Base-by-base conservation (phyloP, 176 grass and related monocot species). In the Rhynchospora tenuis region DNA sequence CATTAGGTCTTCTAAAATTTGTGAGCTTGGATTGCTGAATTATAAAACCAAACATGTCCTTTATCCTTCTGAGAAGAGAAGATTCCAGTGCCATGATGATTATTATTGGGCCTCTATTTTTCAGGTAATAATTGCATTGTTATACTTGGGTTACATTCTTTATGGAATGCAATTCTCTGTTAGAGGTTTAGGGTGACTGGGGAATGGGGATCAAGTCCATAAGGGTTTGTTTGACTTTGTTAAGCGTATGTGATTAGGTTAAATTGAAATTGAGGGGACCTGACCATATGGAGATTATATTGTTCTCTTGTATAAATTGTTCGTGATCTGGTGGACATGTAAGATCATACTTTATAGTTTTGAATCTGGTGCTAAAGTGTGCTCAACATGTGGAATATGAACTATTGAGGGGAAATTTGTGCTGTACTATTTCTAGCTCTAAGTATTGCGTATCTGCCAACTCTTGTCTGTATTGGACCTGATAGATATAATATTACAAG, bases 91-190 rank as follows among this genome's bases (percentile, higher is more conserved):
- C 70, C 90, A 84, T 56, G 91, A 98, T 87, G 95, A 98, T 69
- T 98, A 98, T 86, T 98, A 98, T 72, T 98, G 95, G 95, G 89
- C 95, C 86, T 94, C 92, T 68, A 83, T 98, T 86, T 94, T 98
- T 67, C 89, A 95, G 92, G 95, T 94, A 56, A 91, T 73, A 81
- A 62, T 75, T 87, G 59, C 50, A 79, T 60, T 57, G 1, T 24
- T 58, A 14, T 15, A 45, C 75, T 17, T 83, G 55, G 55, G 47
- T 59, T 81, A 43, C 79, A 57, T 55, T 79, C 20, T 78, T 78
- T 22, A 66, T 86, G 59, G 17, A 10, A 28, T 76, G 67, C 9
- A 71, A 71, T 45, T 43, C 67, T 46, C 9, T 71, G 20, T 46
- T 31, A 20, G 73, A 28, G 47, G 47, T 52, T 29, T 27, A 44